Conservation (phyloP, 169 alveolate species). For the Plasmodium inui region DNA sequence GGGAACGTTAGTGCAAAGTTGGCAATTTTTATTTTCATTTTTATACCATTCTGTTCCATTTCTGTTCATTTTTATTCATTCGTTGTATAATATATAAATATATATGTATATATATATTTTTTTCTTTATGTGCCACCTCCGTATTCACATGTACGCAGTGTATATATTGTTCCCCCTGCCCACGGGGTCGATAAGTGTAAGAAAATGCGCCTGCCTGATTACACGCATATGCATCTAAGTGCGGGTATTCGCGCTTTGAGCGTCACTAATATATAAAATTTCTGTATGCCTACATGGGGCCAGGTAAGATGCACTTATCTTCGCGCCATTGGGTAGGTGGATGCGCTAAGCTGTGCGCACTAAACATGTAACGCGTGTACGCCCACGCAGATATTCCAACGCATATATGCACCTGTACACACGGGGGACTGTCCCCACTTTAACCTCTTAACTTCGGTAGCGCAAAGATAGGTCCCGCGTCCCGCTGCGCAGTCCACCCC, state of each 20-base stretch:
- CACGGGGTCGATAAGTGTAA: not conserved
- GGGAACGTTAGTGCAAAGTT: not conserved
- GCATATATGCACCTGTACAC: not conserved
- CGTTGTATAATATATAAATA: not conserved
- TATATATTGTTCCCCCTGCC: not conserved
- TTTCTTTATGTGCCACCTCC: not conserved
- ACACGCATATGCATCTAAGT: not conserved
- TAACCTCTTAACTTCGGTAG: not conserved
- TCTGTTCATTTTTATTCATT: not conserved
- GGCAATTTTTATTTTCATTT: not conserved
- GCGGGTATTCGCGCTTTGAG: not conserved
- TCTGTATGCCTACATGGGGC: not conserved
- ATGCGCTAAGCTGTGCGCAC: not conserved
- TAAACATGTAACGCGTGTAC: not conserved
- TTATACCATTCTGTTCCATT: not conserved
- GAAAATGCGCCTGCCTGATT: not conserved
- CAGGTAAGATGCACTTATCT: not conserved
- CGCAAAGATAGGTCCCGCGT: not conserved
- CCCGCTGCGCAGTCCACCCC: not conserved
- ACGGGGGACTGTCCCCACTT: not conserved
- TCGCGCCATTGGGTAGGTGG: not conserved
- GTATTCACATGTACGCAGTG: not conserved
- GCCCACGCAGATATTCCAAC: not conserved
- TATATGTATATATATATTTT: not conserved
- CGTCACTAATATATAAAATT: not conserved